Conservation (phyloP, 129 eudicot species). For the Chrysanthemum makinoi region DNA sequence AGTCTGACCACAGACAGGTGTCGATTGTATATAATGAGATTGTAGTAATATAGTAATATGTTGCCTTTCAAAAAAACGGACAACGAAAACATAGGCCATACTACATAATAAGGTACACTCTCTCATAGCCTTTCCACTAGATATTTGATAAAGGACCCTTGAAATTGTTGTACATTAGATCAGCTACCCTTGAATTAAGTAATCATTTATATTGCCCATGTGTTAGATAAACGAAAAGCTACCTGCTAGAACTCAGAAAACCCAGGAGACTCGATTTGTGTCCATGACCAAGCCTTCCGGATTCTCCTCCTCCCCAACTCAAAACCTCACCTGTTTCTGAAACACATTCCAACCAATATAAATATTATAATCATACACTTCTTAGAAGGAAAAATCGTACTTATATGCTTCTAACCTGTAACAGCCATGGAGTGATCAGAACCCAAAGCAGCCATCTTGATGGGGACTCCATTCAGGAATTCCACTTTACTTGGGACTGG, state of each 20-base stretch:
- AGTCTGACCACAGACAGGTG: no score
- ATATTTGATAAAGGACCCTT: not conserved
- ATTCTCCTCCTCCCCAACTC: constrained; percentile 96
- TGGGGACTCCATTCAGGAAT: constrained; percentile 55
- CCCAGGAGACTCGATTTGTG: constrained; percentile 73
- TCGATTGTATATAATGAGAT: no score
- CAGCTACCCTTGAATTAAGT: not conserved
- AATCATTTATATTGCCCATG: not conserved
- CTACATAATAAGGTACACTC: constrained; percentile 1
- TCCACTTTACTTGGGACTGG: constrained; percentile 65
- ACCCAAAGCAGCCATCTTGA: constrained; percentile 65
- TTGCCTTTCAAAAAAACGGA: no score
- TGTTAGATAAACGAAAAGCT: not conserved
- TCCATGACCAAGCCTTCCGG: constrained; percentile 97
- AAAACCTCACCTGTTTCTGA: constrained; percentile 78
- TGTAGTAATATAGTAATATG: no score
- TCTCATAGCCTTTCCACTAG: constrained; percentile 5
- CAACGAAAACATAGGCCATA: not conserved
- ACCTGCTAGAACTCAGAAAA: constrained; percentile 68
- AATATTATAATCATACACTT: not conserved
- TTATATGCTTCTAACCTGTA: constrained; percentile 56
- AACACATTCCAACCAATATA: constrained; percentile 8
- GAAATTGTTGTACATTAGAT: not conserved
- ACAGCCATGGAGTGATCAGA: constrained; percentile 89
- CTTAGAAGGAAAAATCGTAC: no score